Percentiles rank a stretch among this genome's conserved stretches.
These are phyloP conservation scores for Steccherinum ochraceum DNA, from an alignment of 768 basidiomycete species.

Conservation along the genomic window DNA sequence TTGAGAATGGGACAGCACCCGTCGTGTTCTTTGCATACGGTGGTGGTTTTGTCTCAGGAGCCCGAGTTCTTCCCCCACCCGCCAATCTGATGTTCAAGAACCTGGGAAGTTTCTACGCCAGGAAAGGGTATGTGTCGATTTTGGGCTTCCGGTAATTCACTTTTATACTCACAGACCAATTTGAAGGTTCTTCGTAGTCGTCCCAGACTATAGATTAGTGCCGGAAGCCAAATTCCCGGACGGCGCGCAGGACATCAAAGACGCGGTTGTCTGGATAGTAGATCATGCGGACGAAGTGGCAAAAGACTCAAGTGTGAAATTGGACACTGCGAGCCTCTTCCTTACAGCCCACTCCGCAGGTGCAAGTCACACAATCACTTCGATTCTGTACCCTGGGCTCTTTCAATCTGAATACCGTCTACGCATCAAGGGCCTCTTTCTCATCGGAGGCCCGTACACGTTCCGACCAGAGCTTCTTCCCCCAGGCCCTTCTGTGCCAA, in stretches of 20 bases:
- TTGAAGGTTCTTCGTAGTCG: slow-evolving; percentile 51
- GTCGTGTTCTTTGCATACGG: slow-evolving; percentile 64
- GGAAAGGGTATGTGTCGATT: slow-evolving; percentile 30
- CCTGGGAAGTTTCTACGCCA: slow-evolving; percentile 56
- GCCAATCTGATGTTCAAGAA: slow-evolving; percentile 48
- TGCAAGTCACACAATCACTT: slow-evolving; percentile 40
- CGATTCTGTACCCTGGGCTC: slow-evolving; percentile 30
- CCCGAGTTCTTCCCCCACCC: slow-evolving; percentile 39
- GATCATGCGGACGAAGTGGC: slow-evolving; percentile 22
- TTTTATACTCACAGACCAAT: not conserved
- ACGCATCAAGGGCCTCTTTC: slow-evolving; percentile 38
- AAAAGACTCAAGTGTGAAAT: slow-evolving; percentile 11
- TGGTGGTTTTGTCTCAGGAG: slow-evolving; percentile 52
- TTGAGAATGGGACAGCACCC: slow-evolving; percentile 29
- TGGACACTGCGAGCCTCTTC: slow-evolving; percentile 38
- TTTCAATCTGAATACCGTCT: slow-evolving; percentile 19
- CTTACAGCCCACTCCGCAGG: slow-evolving; percentile 62
- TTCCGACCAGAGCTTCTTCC: slow-evolving; percentile 11
- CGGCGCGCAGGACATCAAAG: slow-evolving; percentile 49
- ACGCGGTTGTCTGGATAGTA: slow-evolving; percentile 51
- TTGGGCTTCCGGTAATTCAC: not conserved
- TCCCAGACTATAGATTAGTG: slow-evolving; percentile 63
- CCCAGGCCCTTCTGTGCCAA: not conserved
- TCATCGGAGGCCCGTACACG: slow-evolving; percentile 41
- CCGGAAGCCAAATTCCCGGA: slow-evolving; percentile 52